phyloP scores from a whole-genome alignment of 257 asterid species.

The Solanum virginianum region DNA sequence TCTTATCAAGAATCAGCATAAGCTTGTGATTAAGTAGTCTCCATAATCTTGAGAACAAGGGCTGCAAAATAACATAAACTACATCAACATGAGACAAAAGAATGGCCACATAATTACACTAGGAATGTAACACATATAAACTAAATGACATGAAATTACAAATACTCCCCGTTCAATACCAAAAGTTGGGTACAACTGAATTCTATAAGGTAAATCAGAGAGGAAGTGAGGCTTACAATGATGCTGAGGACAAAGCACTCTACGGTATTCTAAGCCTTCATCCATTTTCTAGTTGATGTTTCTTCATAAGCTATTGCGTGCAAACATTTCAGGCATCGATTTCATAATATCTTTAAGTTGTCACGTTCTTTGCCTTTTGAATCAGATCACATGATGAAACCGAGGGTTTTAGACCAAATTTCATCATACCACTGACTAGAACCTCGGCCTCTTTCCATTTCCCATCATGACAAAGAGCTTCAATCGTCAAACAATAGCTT shows the following conservation, averaged over 20 bases:
- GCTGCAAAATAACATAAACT: neutral
- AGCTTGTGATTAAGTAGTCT: neutral
- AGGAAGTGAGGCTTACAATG: neutral
- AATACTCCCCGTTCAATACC: neutral
- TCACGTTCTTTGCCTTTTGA: slow-evolving; percentile 1
- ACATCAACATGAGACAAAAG: neutral
- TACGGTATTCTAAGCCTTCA: neutral
- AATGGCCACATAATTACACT: neutral
- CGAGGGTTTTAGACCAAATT: slow-evolving; percentile 39
- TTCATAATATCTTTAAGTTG: neutral
- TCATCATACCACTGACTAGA: slow-evolving; percentile 38
- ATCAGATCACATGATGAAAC: slow-evolving; percentile 12
- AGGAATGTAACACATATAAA: neutral
- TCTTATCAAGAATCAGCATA: neutral
- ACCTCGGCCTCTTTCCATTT: slow-evolving; percentile 37
- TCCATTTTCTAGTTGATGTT: neutral
- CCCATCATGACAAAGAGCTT: slow-evolving; percentile 41
- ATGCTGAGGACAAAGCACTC: neutral
- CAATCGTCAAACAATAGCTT: slow-evolving; percentile 48
- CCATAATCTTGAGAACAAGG: neutral
- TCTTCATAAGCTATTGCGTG: neutral
- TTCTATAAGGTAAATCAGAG: neutral
- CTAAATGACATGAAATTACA: neutral
- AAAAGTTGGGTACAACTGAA: neutral
- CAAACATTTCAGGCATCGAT: neutral